Percentiles rank a stretch among this genome's conserved stretches.
Conservation (phyloP, 2,329 filamentous ascomycete species). For the Diaporthe caulivora region DNA sequence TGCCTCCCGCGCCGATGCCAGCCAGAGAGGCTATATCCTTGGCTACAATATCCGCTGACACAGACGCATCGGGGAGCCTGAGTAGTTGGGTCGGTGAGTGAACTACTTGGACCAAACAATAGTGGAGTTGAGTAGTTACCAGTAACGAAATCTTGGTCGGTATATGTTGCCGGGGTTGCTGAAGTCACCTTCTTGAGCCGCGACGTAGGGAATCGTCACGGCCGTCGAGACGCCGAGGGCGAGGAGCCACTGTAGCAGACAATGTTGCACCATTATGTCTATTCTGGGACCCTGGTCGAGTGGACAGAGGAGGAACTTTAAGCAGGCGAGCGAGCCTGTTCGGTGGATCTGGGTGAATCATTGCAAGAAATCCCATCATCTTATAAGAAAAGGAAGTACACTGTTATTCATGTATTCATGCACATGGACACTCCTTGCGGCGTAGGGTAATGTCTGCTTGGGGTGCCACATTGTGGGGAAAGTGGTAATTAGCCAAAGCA, state of each 20-base stretch:
- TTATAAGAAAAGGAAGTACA: neutral
- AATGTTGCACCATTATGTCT: conserved; percentile 8
- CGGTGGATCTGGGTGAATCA: neutral
- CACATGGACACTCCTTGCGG: neutral
- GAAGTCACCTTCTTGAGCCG: conserved; percentile 17
- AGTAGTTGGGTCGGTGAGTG: neutral
- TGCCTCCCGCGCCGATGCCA: conserved; percentile 29
- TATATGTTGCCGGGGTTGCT: conserved; percentile 21
- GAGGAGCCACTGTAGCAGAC: neutral
- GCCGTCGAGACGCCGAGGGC: neutral
- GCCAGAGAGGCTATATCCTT: conserved; percentile 33
- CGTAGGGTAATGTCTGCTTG: neutral
- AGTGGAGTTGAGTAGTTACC: neutral
- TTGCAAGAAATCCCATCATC: neutral
- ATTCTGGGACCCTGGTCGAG: neutral
- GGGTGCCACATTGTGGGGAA: conserved; percentile 3
- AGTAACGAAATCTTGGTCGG: conserved; percentile 27
- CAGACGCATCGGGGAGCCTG: conserved; percentile 30
- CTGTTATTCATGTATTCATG: neutral
- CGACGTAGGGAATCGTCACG: neutral
- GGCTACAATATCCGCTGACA: conserved; percentile 16
- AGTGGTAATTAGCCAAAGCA: conserved; percentile 14
- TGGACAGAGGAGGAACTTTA: neutral
- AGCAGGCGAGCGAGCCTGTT: neutral
- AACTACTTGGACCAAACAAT: too few relatives aligned